phyloP scores from a whole-genome alignment of 805 yeast species.

The Wickerhamomyces hampshirensis region DNA sequence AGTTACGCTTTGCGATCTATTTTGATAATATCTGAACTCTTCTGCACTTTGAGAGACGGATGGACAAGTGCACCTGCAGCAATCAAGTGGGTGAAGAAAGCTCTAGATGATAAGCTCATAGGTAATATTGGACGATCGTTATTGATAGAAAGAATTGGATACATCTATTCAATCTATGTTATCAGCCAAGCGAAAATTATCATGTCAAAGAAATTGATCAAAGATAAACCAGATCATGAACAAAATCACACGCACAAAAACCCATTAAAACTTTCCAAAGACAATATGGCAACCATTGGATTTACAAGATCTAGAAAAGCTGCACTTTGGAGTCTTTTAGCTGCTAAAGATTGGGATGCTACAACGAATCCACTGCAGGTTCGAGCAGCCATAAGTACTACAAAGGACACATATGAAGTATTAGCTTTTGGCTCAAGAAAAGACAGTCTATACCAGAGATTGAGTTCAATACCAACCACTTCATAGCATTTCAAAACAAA shows the following conservation, averaged over 20 bases:
- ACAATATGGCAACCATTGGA: conserved; percentile 41
- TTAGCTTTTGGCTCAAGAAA: conserved; percentile 20
- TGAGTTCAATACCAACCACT: too few species aligned
- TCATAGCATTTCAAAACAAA: too few species aligned
- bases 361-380: conserved; percentile 26
- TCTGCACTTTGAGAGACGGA: conserved; percentile 38
- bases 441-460: conserved; percentile 14
- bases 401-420: conserved; percentile 27
- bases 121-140: conserved; percentile 45
- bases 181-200: conserved; percentile 32
- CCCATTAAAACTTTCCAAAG: conserved; percentile 33
- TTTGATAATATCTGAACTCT: conserved; percentile 66
- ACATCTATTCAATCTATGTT: conserved; percentile 43
- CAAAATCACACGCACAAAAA: conserved; percentile 11
- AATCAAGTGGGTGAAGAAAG: conserved; percentile 39
- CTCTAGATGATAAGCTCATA: conserved; percentile 39
- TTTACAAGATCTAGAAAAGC: conserved; percentile 66
- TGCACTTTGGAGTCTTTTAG: conserved; percentile 68
- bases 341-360: conserved; percentile 66
- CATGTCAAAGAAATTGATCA: conserved; percentile 23
- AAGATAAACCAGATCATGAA: conserved; percentile 8
- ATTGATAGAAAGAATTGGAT: conserved; percentile 48
- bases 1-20: conserved; percentile 68
- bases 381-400: conserved; percentile 24
- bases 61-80: conserved; percentile 40